Conservation (phyloP, 306 rosid species). For the Prinsepia uniflora region DNA sequence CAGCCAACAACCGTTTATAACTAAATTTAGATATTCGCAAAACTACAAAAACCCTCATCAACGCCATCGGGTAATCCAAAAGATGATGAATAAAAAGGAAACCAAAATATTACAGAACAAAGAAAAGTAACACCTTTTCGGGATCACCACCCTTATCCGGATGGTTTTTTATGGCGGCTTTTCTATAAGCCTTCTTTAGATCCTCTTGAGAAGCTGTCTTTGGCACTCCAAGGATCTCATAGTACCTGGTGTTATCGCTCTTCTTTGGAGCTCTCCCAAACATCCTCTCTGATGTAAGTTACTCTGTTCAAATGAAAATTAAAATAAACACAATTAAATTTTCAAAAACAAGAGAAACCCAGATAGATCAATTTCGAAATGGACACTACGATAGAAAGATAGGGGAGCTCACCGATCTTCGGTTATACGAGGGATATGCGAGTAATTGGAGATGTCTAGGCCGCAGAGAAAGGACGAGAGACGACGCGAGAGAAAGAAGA, state of each 20-base stretch:
- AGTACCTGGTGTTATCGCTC: constrained; percentile 51
- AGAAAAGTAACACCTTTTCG: constrained; percentile 33
- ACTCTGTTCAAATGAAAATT: not conserved
- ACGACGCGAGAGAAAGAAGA: constrained; percentile 26
- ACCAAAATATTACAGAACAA: not conserved
- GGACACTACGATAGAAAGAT: not conserved
- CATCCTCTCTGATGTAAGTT: constrained; percentile 25
- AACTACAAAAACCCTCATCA: not conserved
- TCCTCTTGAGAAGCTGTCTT: constrained; percentile 54
- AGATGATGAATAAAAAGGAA: not conserved
- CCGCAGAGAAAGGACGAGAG: constrained; percentile 1
- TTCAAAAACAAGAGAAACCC: not conserved
- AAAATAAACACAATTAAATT: not conserved
- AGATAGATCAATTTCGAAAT: not conserved
- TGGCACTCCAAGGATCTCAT: constrained; percentile 50
- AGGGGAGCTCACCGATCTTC: constrained; percentile 21
- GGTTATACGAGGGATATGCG: not conserved
- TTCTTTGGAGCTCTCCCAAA: constrained; percentile 56
- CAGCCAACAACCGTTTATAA: not conserved
- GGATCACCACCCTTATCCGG: constrained; percentile 61
- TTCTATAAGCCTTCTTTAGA: constrained; percentile 55
- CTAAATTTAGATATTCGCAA: not conserved
- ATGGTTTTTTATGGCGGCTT: constrained; percentile 56
- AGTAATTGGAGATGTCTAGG: not conserved
- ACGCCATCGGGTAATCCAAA: not conserved